Evolutionary conservation across 1,139 yeast genomes (phyloP).

Genomic region (Lodderomyces theae): DNA sequence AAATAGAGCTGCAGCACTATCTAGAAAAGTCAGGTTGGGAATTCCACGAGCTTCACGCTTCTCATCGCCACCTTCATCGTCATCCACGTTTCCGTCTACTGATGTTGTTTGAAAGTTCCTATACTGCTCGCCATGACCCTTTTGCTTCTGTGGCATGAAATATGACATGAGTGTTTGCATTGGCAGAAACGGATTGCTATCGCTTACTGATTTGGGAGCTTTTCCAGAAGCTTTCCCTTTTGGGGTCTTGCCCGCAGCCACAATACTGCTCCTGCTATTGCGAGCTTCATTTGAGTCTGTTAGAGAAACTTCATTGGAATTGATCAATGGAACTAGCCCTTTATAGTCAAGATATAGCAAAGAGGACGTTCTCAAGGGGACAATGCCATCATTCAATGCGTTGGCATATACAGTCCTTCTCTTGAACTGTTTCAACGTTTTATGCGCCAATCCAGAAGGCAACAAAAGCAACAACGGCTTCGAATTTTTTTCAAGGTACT

Average conservation of each 20-base stretch:
- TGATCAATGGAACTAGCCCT: conserved; percentile 45
- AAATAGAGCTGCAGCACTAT: conserved; percentile 74
- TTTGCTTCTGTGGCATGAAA: conserved; percentile 42
- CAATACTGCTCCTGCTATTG: too few species aligned
- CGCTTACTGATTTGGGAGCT: conserved; percentile 11
- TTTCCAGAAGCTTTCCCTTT: conserved; percentile 7
- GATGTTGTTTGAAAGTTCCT: conserved; percentile 30
- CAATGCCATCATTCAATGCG: conserved; percentile 86
- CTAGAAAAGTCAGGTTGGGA: conserved; percentile 77
- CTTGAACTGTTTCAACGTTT: conserved; percentile 56
- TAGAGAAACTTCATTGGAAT: conserved; percentile 10
- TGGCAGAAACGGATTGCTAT: conserved; percentile 23
- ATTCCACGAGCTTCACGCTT: conserved; percentile 24
- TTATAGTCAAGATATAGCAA: conserved; percentile 64
- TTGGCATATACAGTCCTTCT: conserved; percentile 78
- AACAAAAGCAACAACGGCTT: conserved; percentile 70
- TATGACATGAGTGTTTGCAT: conserved; percentile 45
- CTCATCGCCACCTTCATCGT: conserved; percentile 20
- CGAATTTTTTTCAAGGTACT: conserved; percentile 31
- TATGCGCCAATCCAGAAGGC: conserved; percentile 81
- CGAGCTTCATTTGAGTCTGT: too few species aligned
- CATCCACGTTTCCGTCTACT: conserved; percentile 18
- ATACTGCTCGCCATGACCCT: conserved; percentile 23
- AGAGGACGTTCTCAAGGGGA: conserved; percentile 86
- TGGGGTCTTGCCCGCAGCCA: too few species aligned